Percentiles rank a stretch among this genome's conserved stretches.
phyloP scores from a whole-genome alignment of 768 basidiomycete species.

The Auriscalpium vulgare region DNA sequence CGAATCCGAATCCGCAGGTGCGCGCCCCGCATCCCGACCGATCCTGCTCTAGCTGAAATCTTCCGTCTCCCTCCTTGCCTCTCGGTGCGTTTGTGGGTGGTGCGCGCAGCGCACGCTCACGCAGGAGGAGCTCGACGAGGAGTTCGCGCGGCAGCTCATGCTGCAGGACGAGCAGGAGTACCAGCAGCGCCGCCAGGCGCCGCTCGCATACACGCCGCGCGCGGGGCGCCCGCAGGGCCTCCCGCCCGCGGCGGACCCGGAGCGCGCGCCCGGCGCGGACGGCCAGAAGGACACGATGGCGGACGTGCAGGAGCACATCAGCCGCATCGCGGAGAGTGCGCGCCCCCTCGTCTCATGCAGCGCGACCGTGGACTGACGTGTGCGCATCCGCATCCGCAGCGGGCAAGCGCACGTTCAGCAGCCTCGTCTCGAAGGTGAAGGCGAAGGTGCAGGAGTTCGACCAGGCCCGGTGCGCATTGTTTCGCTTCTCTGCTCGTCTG shows the following conservation, averaged over 20 bases:
- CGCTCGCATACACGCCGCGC: slow-evolving; percentile 17
- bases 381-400: slow-evolving; percentile 9
- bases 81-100: too few relatives aligned
- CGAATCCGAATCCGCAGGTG: background rate
- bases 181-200: slow-evolving; percentile 11
- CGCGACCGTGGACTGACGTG: background rate
- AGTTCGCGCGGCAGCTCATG: slow-evolving; percentile 64
- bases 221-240: background rate
- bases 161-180: slow-evolving; percentile 39
- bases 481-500: background rate
- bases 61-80: too few relatives aligned
- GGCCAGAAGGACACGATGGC: slow-evolving; percentile 45
- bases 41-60: too few relatives aligned
- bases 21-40: too few relatives aligned
- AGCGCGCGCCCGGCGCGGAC: slow-evolving; percentile 10
- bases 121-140: slow-evolving; percentile 72
- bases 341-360: slow-evolving; percentile 1
- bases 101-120: slow-evolving; percentile 22
- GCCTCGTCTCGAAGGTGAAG: slow-evolving; percentile 67
- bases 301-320: slow-evolving; percentile 71
- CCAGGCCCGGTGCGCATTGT: slow-evolving; percentile 32
- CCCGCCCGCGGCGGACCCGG: background rate
- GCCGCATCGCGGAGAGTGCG: slow-evolving; percentile 72
- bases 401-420: slow-evolving; percentile 73
- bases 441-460: slow-evolving; percentile 82